phyloP scores from a whole-genome alignment of 148 eudicot genomes.

The Chenopodium quinoa region DNA sequence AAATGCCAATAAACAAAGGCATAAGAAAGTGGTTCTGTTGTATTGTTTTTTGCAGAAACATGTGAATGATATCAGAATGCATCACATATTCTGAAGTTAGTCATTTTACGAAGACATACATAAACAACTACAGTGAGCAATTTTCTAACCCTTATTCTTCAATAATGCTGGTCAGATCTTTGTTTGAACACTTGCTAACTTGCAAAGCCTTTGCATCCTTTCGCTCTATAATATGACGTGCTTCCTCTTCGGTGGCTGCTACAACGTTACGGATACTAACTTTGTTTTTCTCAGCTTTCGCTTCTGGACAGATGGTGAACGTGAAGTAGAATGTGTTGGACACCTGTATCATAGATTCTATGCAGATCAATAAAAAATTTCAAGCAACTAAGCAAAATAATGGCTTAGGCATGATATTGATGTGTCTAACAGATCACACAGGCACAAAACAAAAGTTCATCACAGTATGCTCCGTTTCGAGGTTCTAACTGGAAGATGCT shows the following conservation, averaged over 20 bases:
- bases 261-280: conserved; percentile 67
- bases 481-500: neutral
- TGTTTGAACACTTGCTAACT: conserved; percentile 28
- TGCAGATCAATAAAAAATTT: neutral
- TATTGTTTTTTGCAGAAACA: conserved; percentile 11
- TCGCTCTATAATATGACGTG: conserved; percentile 61
- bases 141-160: conserved; percentile 6
- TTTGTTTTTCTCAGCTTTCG: conserved; percentile 49
- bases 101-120: neutral
- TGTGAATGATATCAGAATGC: conserved; percentile 17
- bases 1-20: conserved; percentile 5
- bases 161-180: neutral
- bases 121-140: neutral
- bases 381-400: neutral
- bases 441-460: neutral
- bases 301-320: conserved; percentile 73
- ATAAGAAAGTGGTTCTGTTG: conserved; percentile 11
- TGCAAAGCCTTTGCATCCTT: conserved; percentile 64
- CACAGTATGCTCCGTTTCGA: neutral
- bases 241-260: conserved; percentile 90
- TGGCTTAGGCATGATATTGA: neutral
- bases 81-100: conserved; percentile 3
- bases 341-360: conserved; percentile 43
- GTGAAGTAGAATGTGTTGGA: conserved; percentile 91
- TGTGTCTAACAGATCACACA: neutral